Evolutionary conservation across 345 rosid species (phyloP), one percentile per base, ranked within the genome.

Genomic region (Acer campestre): DNA sequence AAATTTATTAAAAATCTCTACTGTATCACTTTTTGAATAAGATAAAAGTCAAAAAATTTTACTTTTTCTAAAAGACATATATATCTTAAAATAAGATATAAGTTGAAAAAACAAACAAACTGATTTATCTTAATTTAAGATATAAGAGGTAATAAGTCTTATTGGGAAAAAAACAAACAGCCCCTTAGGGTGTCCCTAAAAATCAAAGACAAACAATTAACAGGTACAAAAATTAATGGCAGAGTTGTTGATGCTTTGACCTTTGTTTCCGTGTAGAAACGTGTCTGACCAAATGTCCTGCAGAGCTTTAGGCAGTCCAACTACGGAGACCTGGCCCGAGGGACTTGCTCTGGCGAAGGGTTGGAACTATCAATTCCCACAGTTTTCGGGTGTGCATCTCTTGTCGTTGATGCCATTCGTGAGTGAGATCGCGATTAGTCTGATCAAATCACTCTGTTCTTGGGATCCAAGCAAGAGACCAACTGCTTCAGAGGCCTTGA

Each of bases 181-280:
- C n/a, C n/a, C n/a, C n/a, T n/a, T n/a, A 29, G 31, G 31, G 31
- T 29, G 31, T 29, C 31, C 31, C 31, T 29, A 29, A 29, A 29
- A 29, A 29, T 29, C 31, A 29, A 29, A 29, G 31, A 29, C 31
- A 29, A 29, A 29, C 31, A 29, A 29, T 29, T 29, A 29, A 29
- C 2, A 2, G 3, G 31, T 29, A 29, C 31, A 29, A 29, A 29
- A 29, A 29, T 29, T 29, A 29, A 25, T 87, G 87, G 85, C 88
- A 12, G 90, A 87, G 73, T 61, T 85, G 71, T 70, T 85, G 59
- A 67, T 78, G 27, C 79, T 85, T 2, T 74, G 77, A 23, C 88
- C 87, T 10, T 83, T 85, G 25, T 88, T 88, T 40, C 89, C 87
- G 3, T 86, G 88, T 12, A 75, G 25, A 29, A 80, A 76, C 70